A percentile compares a stretch with the other conserved stretches of the same genome.
These are phyloP conservation scores for Vairimorpha ceranae DNA, from an alignment of 371 early-diverging fungal genomes.

Conservation along the genomic window DNA sequence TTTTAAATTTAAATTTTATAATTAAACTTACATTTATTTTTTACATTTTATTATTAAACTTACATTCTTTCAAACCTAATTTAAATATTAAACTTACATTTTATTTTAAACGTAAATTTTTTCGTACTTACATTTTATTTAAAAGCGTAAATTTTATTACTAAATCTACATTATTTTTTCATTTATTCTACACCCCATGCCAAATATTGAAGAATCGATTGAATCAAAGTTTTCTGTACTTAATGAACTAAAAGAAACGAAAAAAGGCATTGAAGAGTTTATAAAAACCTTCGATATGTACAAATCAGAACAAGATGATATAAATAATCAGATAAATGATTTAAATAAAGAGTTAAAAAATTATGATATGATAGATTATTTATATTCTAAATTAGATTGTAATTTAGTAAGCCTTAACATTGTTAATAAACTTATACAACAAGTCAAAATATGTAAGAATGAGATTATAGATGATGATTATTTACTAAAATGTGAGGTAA, in stretches of 20 bases:
- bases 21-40: too few species aligned
- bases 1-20: too few species aligned
- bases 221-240: background rate
- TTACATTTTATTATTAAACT: too few species aligned
- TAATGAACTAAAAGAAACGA: background rate
- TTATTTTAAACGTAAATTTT: too few species aligned
- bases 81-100: too few species aligned
- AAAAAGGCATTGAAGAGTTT: background rate
- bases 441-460: background rate
- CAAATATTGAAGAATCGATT: background rate
- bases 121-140: too few species aligned
- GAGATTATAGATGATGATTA: background rate
- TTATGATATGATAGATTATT: constrained; percentile 6
- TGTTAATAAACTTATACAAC: constrained; percentile 5
- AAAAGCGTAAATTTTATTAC: too few species aligned
- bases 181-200: too few species aligned
- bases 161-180: too few species aligned
- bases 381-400: background rate
- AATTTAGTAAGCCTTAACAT: background rate
- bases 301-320: background rate
- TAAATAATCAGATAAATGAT: background rate
- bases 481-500: background rate
- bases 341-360: background rate
- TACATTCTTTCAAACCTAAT: too few species aligned
- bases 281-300: background rate